Conservation (phyloP, 306 rosid genomes). For the Prosopis cineraria region DNA sequence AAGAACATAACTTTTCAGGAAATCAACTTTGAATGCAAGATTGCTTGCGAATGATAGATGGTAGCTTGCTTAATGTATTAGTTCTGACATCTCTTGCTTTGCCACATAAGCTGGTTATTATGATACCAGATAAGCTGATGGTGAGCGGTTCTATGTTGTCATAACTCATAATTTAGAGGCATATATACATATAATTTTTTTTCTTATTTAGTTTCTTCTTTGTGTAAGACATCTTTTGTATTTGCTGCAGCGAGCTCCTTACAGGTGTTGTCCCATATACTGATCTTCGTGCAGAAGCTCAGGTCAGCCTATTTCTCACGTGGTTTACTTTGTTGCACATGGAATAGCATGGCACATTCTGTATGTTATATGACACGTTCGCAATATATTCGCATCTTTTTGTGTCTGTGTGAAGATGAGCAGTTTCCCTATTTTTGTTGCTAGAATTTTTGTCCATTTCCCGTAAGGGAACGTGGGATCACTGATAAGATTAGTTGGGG, state of each 20-base stretch:
- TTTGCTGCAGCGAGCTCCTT: constrained; percentile 82
- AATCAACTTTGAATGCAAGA: constrained; percentile 13
- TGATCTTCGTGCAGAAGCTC: constrained; percentile 91
- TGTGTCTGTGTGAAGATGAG: neutral
- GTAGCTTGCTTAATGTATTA: constrained; percentile 15
- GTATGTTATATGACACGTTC: constrained; percentile 16
- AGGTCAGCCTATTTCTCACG: constrained; percentile 53
- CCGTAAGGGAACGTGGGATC: constrained; percentile 9
- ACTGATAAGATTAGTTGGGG: neutral
- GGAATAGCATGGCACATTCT: neutral
- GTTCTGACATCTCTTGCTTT: neutral
- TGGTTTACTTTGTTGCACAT: constrained; percentile 25
- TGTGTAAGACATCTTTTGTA: constrained; percentile 6
- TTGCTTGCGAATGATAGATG: constrained; percentile 12
- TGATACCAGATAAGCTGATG: neutral
- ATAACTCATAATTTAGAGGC: neutral
- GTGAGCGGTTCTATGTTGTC: neutral
- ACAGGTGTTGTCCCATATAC: constrained; percentile 98
- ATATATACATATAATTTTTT: neutral
- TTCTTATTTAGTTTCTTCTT: constrained; percentile 2
- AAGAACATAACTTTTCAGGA: constrained; percentile 6
- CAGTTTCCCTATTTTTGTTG: neutral
- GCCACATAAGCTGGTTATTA: constrained; percentile 1
- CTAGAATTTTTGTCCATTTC: neutral
- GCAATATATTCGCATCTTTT: constrained; percentile 1